A percentile compares a stretch with the other conserved stretches of the same genome.
Evolutionary conservation across 169 alveolate genomes (phyloP).

Genomic region (Babesia bigemina): DNA sequence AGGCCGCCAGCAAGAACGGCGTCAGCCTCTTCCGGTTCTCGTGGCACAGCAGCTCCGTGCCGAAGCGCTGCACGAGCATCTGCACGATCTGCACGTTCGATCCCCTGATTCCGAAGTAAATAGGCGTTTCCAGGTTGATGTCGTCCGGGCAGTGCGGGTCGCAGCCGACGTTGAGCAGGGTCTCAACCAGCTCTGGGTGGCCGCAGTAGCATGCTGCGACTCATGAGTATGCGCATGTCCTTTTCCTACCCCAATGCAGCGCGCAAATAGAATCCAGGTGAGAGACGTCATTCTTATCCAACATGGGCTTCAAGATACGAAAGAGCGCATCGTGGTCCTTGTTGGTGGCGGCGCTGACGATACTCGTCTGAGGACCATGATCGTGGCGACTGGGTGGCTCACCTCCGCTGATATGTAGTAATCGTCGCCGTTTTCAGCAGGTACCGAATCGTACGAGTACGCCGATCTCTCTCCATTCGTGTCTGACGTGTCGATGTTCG

Average conservation of each 20-base stretch:
- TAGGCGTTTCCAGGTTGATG: slow-evolving; percentile 79
- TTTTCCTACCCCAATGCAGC: slow-evolving; percentile 61
- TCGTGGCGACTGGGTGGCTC: background rate
- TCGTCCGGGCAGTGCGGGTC: slow-evolving; percentile 75
- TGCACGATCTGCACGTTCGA: slow-evolving; percentile 74
- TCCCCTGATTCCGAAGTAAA: slow-evolving; percentile 78
- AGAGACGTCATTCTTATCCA: slow-evolving; percentile 20
- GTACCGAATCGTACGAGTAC: background rate
- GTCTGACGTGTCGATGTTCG: slow-evolving; percentile 43
- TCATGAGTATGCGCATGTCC: background rate
- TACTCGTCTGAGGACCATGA: slow-evolving; percentile 26
- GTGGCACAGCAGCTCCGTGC: slow-evolving; percentile 75
- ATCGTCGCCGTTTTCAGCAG: background rate
- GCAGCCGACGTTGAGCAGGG: slow-evolving; percentile 63
- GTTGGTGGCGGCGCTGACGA: slow-evolving; percentile 55
- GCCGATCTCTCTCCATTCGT: background rate
- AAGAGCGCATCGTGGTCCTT: slow-evolving; percentile 33
- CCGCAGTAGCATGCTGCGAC: slow-evolving; percentile 78
- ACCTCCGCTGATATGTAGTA: slow-evolving; percentile 49
- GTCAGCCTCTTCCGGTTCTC: slow-evolving; percentile 71
- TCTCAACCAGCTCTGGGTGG: slow-evolving; percentile 68
- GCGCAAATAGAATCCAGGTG: slow-evolving; percentile 55
- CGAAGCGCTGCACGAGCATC: slow-evolving; percentile 69
- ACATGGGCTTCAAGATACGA: slow-evolving; percentile 37
- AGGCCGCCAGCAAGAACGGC: slow-evolving; percentile 84